These are phyloP conservation scores for Alternaria incomplexa DNA, from an alignment of 2,329 filamentous ascomycete species.

Conservation along the genomic window DNA sequence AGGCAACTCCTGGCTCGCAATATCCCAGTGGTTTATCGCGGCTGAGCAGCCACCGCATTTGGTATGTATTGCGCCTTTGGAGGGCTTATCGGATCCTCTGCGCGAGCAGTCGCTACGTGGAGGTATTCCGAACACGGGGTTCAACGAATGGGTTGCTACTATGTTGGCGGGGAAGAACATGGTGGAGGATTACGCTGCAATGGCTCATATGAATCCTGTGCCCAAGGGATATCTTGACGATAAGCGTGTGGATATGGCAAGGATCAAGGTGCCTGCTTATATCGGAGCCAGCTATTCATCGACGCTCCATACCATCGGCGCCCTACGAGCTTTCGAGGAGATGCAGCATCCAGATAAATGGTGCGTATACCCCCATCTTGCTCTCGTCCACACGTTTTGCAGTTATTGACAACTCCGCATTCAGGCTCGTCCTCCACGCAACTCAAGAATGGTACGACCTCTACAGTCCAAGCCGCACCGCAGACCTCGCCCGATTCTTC, in stretches of 20 bases:
- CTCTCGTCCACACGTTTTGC: too few relatives aligned
- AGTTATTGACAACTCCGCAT: neutral
- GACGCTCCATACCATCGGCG: slow-evolving; percentile 15
- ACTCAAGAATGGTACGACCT: slow-evolving; percentile 27
- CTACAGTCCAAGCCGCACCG: slow-evolving; percentile 7
- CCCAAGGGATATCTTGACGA: slow-evolving; percentile 12
- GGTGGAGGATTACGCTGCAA: slow-evolving; percentile 2
- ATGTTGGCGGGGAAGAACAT: slow-evolving; percentile 2
- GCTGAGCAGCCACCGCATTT: slow-evolving; percentile 50
- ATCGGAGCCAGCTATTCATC: slow-evolving; percentile 16
- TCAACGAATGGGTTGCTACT: neutral
- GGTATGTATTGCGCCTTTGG: slow-evolving; percentile 54
- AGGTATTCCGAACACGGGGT: neutral
- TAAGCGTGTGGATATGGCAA: slow-evolving; percentile 12
- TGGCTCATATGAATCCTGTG: neutral
- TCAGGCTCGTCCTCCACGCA: slow-evolving; percentile 11
- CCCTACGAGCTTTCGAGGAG: slow-evolving; percentile 11
- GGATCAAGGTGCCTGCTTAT: slow-evolving; percentile 18
- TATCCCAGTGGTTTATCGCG: slow-evolving; percentile 51
- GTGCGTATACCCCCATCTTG: neutral
- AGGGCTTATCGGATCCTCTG: slow-evolving; percentile 45
- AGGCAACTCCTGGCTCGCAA: slow-evolving; percentile 54
- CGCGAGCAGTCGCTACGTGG: neutral
- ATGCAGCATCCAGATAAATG: slow-evolving; percentile 3
- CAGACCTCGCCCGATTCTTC: slow-evolving; percentile 49